These are phyloP conservation scores for Uronychia binucleata DNA, from an alignment of 73 alveolate genomes.

Conservation along the genomic window DNA sequence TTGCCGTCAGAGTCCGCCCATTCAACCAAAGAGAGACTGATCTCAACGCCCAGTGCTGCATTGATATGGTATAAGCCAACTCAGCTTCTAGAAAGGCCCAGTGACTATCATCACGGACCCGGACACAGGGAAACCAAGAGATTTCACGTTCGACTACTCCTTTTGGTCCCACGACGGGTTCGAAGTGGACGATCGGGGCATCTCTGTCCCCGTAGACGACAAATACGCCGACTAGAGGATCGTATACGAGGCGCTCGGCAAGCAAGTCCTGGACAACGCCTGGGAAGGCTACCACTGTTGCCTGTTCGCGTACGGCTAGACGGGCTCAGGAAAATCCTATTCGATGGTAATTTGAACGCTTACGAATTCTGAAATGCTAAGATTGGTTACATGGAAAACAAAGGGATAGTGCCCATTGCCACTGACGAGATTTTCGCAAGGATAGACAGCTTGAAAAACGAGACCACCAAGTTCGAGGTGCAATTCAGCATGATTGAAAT, in stretches of 20 bases:
- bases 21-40: conserved; percentile 91
- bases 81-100: conserved; percentile 64
- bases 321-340: conserved; percentile 93
- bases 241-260: conserved; percentile 83
- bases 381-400: conserved; percentile 75
- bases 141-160: conserved; percentile 76
- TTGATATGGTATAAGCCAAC: conserved; percentile 63
- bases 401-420: conserved; percentile 84
- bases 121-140: conserved; percentile 41
- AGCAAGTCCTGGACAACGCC: conserved; percentile 85
- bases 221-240: conserved; percentile 78
- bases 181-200: conserved; percentile 48
- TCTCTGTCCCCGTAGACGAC: conserved; percentile 27
- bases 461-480: conserved; percentile 69
- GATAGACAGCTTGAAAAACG: conserved; percentile 41
- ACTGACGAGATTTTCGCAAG: conserved; percentile 73
- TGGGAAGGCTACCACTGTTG: conserved; percentile 95
- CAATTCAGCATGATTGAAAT: conserved; percentile 86
- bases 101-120: conserved; percentile 68
- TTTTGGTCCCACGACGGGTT: conserved; percentile 90
- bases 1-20: conserved; percentile 99
- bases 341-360: conserved; percentile 73
- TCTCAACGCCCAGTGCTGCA: conserved; percentile 75
- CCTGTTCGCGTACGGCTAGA: conserved; percentile 92
- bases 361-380: conserved; percentile 8